Conservation (phyloP, 768 basidiomycete species). For the Pleurotus platypus region DNA sequence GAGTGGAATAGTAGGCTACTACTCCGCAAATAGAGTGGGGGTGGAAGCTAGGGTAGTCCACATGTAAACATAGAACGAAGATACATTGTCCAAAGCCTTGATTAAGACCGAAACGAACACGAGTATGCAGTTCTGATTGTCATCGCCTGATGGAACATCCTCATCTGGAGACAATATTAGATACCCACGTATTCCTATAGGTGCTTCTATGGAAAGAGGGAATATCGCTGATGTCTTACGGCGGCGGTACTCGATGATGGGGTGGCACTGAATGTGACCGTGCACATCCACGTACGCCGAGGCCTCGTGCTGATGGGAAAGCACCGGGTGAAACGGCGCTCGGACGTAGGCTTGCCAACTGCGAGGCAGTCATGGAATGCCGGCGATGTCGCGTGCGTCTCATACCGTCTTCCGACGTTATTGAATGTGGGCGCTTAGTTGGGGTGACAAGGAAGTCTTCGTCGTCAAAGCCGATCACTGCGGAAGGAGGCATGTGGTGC, state of each 20-base stretch:
- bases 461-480: background rate
- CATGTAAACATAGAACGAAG: background rate
- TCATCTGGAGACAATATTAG: background rate
- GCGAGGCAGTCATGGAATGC: conserved; percentile 7
- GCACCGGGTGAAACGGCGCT: background rate
- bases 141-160: background rate
- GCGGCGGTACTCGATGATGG: background rate
- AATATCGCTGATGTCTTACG: background rate
- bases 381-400: conserved; percentile 18
- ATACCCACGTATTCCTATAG: background rate
- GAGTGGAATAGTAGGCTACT: too few species aligned
- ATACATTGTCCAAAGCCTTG: background rate
- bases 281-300: background rate
- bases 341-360: background rate
- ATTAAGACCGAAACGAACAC: too few species aligned
- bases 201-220: background rate
- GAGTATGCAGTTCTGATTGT: too few species aligned
- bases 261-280: conserved; percentile 2
- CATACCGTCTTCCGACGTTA: conserved; percentile 28
- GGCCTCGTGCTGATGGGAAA: background rate
- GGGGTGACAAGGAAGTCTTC: conserved; percentile 13
- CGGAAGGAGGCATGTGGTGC: background rate
- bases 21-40: background rate
- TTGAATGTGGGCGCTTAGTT: conserved; percentile 36
- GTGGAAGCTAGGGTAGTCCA: background rate